Evolutionary conservation across 352 stramenopile species (phyloP), one percentile per base, ranked within the genome.

Genomic region (Pythium monospermum): DNA sequence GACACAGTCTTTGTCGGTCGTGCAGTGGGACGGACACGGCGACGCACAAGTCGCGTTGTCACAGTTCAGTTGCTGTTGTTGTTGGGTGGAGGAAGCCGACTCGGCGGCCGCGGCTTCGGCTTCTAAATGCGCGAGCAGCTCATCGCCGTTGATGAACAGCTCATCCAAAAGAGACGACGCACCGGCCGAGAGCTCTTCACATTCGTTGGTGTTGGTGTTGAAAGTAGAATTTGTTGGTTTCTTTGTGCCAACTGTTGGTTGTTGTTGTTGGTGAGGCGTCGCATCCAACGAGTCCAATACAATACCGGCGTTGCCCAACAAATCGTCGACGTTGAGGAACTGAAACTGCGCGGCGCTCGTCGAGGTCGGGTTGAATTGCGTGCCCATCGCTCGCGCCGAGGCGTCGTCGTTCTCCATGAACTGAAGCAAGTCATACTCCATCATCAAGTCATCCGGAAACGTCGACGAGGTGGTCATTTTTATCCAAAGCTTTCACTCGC

Each of bases 131-230:
- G 73, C 69, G 36, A 85, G 41, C 49, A 85, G 78, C n/a, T 78
- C 64, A 42, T 85, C 76, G 26, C 66, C 61, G 50, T 81, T 69
- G 53, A 84, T 58, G 49, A 85, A 33, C 18, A 87, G 76, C 1
- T 67, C 71, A 25, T 68, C 63, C 28, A 71, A 41, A 16, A 67
- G 37, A 27, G 42, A 30, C 37, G 62, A 61, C 8, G 49, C 43
- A 8, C 59, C 39, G n/a, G 45, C 43, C 56, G 48, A 28, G 37
- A 57, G 23, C 27, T 31, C 22, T 43, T 51, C 35, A 36, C 31
- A 22, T 12, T 3, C 23, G 50, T 22, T 40, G 16, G 31, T 16
- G 21, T n/a, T 50, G 25, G 15, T 11, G 38, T 39, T 44, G 25
- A 22, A 18, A 40, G 52, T 41, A 40, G 22, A 12, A 32, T 41